Evolutionary conservation across 2,329 filamentous ascomycete species (phyloP).

Genomic region (Fusarium compactum): DNA sequence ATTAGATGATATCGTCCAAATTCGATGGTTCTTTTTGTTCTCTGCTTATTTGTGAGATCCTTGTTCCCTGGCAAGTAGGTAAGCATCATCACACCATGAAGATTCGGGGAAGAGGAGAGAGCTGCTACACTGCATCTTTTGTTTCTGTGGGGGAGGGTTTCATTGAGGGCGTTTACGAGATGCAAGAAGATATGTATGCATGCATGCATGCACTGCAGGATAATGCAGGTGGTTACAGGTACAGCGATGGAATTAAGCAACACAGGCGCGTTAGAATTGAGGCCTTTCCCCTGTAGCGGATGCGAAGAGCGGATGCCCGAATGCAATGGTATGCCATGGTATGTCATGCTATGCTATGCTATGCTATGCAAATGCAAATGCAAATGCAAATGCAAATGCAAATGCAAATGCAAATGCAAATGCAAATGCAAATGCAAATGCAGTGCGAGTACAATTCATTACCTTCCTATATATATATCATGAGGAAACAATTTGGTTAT

Average conservation of each 20-base stretch:
- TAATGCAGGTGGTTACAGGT: conserved; percentile 2
- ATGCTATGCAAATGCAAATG: conserved; percentile 30
- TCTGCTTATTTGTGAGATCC: conserved; percentile 16
- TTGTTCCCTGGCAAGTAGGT: conserved; percentile 13
- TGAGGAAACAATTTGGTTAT: conserved; percentile 6
- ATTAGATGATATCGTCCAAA: conserved; percentile 5
- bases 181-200: conserved; percentile 9
- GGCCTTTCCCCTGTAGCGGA: conserved; percentile 23
- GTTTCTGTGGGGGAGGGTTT: conserved; percentile 24
- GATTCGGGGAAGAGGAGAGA: conserved; percentile 15
- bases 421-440: conserved; percentile 31
- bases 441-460: conserved; percentile 30
- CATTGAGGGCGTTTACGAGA: conserved; percentile 20
- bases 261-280: conserved; percentile 14
- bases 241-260: neutral
- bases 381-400: conserved; percentile 32
- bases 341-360: conserved; percentile 10
- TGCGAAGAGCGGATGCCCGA: conserved; percentile 15
- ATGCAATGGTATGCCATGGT: conserved; percentile 7
- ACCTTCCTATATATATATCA: neutral
- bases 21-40: conserved; percentile 19
- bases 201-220: neutral
- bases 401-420: conserved; percentile 32
- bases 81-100: conserved; percentile 38
- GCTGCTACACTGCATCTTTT: neutral